Evolutionary conservation across 345 rosid species (phyloP).

Genomic region (Sonneratia caseolaris): DNA sequence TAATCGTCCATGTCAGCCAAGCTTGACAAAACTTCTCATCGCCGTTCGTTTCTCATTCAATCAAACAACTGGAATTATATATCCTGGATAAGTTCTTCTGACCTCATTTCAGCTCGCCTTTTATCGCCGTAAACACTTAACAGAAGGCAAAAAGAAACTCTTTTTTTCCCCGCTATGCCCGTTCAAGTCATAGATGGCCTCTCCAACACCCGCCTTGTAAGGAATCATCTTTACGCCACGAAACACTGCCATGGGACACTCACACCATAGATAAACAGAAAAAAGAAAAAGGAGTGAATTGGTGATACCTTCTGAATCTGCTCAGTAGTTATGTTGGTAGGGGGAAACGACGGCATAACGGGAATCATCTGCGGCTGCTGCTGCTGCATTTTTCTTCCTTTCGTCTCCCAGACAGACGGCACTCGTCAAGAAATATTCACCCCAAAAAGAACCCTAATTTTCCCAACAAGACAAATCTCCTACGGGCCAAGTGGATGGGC

Average conservation of each 20-base stretch:
- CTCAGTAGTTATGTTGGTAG: constrained; percentile 72
- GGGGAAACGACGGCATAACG: constrained; percentile 59
- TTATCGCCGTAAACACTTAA: too few relatives aligned
- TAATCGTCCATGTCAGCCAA: neutral
- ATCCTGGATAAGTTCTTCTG: too few relatives aligned
- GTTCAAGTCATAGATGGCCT: neutral
- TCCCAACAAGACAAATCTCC: neutral
- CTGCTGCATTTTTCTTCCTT: constrained; percentile 41
- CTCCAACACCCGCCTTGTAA: neutral
- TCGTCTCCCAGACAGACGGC: neutral
- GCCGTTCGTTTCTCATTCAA: neutral
- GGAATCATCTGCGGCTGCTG: constrained; percentile 54
- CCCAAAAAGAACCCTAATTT: neutral
- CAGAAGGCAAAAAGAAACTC: too few relatives aligned
- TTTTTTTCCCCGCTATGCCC: too few relatives aligned
- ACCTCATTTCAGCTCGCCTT: too few relatives aligned
- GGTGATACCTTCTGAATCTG: constrained; percentile 82
- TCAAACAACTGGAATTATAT: neutral
- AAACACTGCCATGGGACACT: neutral
- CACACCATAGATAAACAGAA: neutral
- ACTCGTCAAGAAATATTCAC: neutral
- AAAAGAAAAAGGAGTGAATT: constrained; percentile 4
- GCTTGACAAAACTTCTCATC: neutral
- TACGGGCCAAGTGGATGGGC: neutral
- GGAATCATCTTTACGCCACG: neutral